Conservation (phyloP, 768 basidiomycete genomes). For the Tylopilus felleus region DNA sequence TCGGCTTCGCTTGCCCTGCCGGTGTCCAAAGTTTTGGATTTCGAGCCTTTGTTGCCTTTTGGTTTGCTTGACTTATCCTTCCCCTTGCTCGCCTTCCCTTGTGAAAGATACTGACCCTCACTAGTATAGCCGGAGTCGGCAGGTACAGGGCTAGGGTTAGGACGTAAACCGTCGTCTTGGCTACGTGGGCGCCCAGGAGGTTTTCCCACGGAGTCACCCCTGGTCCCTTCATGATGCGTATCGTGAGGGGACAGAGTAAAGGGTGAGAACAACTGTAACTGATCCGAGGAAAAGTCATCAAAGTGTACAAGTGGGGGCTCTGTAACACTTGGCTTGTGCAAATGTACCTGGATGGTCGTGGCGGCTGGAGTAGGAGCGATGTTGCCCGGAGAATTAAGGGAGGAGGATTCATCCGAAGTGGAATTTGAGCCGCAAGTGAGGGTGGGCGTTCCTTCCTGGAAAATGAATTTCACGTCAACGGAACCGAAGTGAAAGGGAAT, state of each 20-base stretch:
- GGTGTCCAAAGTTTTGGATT: constrained; percentile 15
- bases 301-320: constrained; percentile 32
- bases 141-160: constrained; percentile 11
- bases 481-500: not conserved
- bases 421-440: constrained; percentile 41
- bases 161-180: constrained; percentile 22
- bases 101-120: constrained; percentile 33
- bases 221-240: not conserved
- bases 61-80: constrained; percentile 20
- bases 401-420: constrained; percentile 41
- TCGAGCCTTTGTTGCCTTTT: constrained; percentile 18
- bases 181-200: constrained; percentile 15
- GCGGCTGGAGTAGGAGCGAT: constrained; percentile 14
- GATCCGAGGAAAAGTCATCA: constrained; percentile 30
- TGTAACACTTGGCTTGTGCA: constrained; percentile 27
- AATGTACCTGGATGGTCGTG: constrained; percentile 20
- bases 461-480: constrained; percentile 12
- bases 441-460: constrained; percentile 30
- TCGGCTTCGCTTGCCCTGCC: constrained; percentile 21
- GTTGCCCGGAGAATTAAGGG: constrained; percentile 27
- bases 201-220: not conserved
- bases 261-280: constrained; percentile 27
- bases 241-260: constrained; percentile 12
- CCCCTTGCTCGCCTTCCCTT: constrained; percentile 16
- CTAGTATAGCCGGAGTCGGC: constrained; percentile 27